A percentile compares a stretch with the other conserved stretches of the same genome.
phyloP scores from a whole-genome alignment of 306 rosid genomes.

The Cyamopsis tetragonoloba region DNA sequence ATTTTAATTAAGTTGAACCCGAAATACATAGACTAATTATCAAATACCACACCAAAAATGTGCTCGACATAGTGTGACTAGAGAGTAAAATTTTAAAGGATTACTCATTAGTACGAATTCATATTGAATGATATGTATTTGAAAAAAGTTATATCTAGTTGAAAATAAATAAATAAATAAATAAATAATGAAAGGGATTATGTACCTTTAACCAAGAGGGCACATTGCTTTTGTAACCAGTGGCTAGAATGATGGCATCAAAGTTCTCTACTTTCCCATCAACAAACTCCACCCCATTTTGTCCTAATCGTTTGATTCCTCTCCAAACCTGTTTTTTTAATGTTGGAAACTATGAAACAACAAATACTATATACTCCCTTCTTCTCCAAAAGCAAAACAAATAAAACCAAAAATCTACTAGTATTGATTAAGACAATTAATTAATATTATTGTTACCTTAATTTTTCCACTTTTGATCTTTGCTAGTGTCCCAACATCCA shows the following conservation, averaged over 20 bases:
- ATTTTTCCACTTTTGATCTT: slow-evolving; percentile 75
- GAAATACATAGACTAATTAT: no score
- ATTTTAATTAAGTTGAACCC: no score
- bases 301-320: slow-evolving; percentile 55
- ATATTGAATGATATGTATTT: no score
- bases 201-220: slow-evolving; percentile 82
- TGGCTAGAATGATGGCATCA: slow-evolving; percentile 74
- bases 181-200: slow-evolving; percentile 4
- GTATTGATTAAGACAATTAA: slow-evolving; percentile 28
- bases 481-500: slow-evolving; percentile 86
- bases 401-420: no score
- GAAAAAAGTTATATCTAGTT: no score
- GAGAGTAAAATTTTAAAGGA: no score
- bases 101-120: no score
- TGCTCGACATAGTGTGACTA: no score
- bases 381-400: no score
- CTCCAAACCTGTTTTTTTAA: slow-evolving; percentile 52
- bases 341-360: slow-evolving; percentile 24
- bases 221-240: slow-evolving; percentile 83
- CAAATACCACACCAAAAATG: no score
- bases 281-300: slow-evolving; percentile 60
- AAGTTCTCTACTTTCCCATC: slow-evolving; percentile 67
- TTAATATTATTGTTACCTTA: slow-evolving; percentile 58
- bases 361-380: no score
- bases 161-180: no score